Conservation (phyloP, 805 yeast genomes). For the Hemisphaericaspora nanyangensis region DNA sequence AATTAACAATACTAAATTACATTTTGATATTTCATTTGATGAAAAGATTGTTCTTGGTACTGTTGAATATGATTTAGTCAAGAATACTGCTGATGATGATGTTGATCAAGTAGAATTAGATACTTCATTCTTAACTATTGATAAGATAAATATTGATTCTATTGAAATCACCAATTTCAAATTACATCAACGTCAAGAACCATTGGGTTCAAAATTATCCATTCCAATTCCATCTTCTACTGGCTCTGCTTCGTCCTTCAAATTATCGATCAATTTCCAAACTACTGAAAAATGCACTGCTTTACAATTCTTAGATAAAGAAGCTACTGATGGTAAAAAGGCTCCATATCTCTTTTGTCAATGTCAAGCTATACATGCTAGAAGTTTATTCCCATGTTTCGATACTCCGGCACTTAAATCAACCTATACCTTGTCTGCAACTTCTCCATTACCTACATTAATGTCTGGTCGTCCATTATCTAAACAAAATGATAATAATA, state of each 20-base stretch:
- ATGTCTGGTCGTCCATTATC: slow-evolving; percentile 61
- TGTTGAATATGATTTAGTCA: slow-evolving; percentile 45
- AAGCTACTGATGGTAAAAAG: slow-evolving; percentile 68
- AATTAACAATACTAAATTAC: slow-evolving; percentile 49
- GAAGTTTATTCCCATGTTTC: slow-evolving; percentile 83
- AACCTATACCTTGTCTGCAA: slow-evolving; percentile 52
- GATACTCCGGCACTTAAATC: slow-evolving; percentile 87
- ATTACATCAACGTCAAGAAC: slow-evolving; percentile 42
- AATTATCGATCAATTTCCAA: slow-evolving; percentile 43
- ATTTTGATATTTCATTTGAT: slow-evolving; percentile 54
- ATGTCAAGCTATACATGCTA: slow-evolving; percentile 87
- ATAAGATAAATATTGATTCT: slow-evolving; percentile 24
- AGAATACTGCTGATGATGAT: slow-evolving; percentile 22
- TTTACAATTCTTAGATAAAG: slow-evolving; percentile 75
- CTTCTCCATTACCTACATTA: slow-evolving; percentile 64
- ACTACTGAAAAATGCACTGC: slow-evolving; percentile 82
- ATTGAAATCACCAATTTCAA: slow-evolving; percentile 17
- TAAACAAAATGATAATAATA: slow-evolving; percentile 8
- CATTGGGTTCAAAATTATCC: slow-evolving; percentile 48
- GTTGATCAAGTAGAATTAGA: slow-evolving; percentile 58
- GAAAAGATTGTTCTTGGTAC: slow-evolving; percentile 50
- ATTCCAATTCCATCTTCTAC: slow-evolving; percentile 2
- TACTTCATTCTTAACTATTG: slow-evolving; percentile 55
- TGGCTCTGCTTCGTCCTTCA: background rate
- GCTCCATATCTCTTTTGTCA: slow-evolving; percentile 79